Percentiles rank a stretch among this genome's conserved stretches.
Conservation (phyloP, 2,329 filamentous ascomycete species). For the Claviceps sp. region DNA sequence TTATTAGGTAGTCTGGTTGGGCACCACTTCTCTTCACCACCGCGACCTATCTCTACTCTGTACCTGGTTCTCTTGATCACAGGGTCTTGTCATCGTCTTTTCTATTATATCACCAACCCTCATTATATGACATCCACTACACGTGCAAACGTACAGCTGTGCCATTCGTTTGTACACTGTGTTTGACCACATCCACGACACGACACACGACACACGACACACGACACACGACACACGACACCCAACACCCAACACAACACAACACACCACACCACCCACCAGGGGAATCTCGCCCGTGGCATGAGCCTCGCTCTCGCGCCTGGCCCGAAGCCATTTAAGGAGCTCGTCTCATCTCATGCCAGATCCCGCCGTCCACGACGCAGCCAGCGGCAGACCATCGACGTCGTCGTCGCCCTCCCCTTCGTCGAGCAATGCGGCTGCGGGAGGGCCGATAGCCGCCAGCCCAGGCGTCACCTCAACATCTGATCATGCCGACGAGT, state of each 20-base stretch:
- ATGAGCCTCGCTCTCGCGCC: slow-evolving; percentile 5
- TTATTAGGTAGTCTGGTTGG: background rate
- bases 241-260: too few relatives aligned
- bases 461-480: background rate
- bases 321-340: slow-evolving; percentile 5
- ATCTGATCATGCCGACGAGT: slow-evolving; percentile 14
- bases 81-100: too few relatives aligned
- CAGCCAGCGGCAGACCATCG: slow-evolving; percentile 10
- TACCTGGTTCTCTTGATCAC: too few relatives aligned
- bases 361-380: slow-evolving; percentile 7
- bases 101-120: too few relatives aligned
- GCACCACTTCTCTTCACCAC: background rate
- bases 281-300: too few relatives aligned
- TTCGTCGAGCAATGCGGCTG: slow-evolving; percentile 4
- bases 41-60: background rate
- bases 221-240: too few relatives aligned
- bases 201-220: too few relatives aligned
- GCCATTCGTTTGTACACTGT: too few relatives aligned
- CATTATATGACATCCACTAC: too few relatives aligned
- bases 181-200: too few relatives aligned
- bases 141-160: too few relatives aligned
- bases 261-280: too few relatives aligned
- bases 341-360: slow-evolving; percentile 12
- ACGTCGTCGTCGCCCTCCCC: slow-evolving; percentile 10
- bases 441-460: background rate